Evolutionary conservation across 164 flowering plant species (phyloP), one percentile per base, ranked within the genome.

Genomic region (Akebia trifoliata): DNA sequence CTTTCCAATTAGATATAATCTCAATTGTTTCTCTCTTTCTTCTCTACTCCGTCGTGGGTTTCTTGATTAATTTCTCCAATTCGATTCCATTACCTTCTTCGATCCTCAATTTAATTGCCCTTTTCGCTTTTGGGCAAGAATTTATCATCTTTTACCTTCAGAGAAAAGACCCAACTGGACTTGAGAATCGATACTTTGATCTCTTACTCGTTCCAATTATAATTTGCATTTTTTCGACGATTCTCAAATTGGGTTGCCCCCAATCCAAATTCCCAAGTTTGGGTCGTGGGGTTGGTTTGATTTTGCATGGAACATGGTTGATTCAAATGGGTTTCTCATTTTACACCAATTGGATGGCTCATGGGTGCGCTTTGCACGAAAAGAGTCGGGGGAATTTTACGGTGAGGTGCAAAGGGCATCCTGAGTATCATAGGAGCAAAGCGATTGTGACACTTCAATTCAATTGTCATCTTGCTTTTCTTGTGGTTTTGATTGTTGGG

Each of bases 291-390:
- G 47, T 78, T 20, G 97, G 96, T 45, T 60, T 94, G 59, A 68
- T 86, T 57, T 60, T 80, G 55, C 96, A 94, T 50, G 99, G 97
- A 42, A 81, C 76, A 31, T 94, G 99, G 99, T 77, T 88, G 66
- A 14, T 86, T 39, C 99, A 94, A 63, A 94, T 90, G 99, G 97
- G 91, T 17, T 37, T 90, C 36, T 86, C 97, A 0, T 86, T 94
- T 53, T 86, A 56, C 68, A 73, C 89, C 2, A 45, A 48, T 57
- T 65, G 66, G 75, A 75, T 88, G 1, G 69, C 78, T 15, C 78
- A 81, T 11, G 95, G 92, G 0, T 94, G 99, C 55, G 44, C 45
- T 22, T 65, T 87, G 69, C 70, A 66, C n/a, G 79, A 77, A 32
- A 81, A 63, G 71, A 94, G 95, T 55, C 66, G 84, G 61, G 99